Evolutionary conservation across 257 asterid genomes (phyloP), one percentile per base, ranked within the genome.

Genomic region (Ocimum tenuiflorum): DNA sequence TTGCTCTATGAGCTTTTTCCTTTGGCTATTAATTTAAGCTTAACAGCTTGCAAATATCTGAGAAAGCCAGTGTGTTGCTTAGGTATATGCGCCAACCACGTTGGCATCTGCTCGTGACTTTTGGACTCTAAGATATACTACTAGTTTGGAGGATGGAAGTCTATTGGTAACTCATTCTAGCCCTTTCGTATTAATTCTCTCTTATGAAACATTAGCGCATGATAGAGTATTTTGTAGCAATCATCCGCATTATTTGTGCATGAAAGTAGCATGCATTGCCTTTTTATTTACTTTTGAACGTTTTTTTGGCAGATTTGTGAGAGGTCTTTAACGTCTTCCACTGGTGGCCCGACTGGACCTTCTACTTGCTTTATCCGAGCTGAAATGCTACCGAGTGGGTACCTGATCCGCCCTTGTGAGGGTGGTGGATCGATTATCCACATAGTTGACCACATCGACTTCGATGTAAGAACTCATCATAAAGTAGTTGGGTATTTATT

Each of bases 371-470:
- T 90, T 73, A 86, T 76, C 58, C 82, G 99, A 78, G 95, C 94
- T 61, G 96, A 88, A 78, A 81, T 94, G 91, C 79, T 94, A 18
- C 95, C 99, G 0, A 86, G 96, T 69, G 99, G 99, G 33, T 94
- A 83, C 78, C 84, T 90, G 51, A 80, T 94, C 62, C 85, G 96
- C 17, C 88, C 97, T 29, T 90, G 97, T 77, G 99, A 90, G 70
- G 99, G 99, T 18, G 96, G 99, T 23, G 97, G 99, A 58, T 94
- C 97, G 49, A 85, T 88, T 29, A 78, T 92, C 70, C 95, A 92
- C 81, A 87, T 92, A 58, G 97, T 92, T 17, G 98, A 89, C 76
- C 99, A 94, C 73, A 51, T 88, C 18, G 94, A 90, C 85, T 83
- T 84, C 33, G 94, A 88, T 48, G 99, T 94, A 76, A 65, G 89